These are phyloP conservation scores for Clarireedia hainanense DNA, from an alignment of 2,329 filamentous ascomycete species.

Conservation along the genomic window DNA sequence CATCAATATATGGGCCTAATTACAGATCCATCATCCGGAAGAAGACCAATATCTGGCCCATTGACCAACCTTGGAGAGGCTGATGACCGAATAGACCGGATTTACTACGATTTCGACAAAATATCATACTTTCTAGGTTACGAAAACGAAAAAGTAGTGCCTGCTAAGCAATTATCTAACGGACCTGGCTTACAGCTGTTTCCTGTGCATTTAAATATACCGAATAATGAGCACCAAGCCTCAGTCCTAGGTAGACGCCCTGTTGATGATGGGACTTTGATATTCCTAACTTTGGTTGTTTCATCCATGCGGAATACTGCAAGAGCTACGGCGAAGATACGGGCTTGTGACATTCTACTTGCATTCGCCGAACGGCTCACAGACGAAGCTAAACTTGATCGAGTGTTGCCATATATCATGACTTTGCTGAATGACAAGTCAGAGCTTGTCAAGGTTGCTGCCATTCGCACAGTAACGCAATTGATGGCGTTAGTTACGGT, in stretches of 20 bases:
- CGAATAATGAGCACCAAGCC: constrained; percentile 69
- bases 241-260: constrained; percentile 52
- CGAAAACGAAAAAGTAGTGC: constrained; percentile 36
- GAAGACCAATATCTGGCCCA: constrained; percentile 60
- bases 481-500: constrained; percentile 79
- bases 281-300: constrained; percentile 84
- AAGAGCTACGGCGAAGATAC: constrained; percentile 75
- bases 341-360: constrained; percentile 83
- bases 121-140: constrained; percentile 91
- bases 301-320: constrained; percentile 86
- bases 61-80: constrained; percentile 72
- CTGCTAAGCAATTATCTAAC: constrained; percentile 32
- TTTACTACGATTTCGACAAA: constrained; percentile 95
- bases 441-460: constrained; percentile 77
- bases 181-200: constrained; percentile 56
- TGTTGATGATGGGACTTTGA: constrained; percentile 80
- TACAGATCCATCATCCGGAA: constrained; percentile 80
- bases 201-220: constrained; percentile 77
- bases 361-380: constrained; percentile 87
- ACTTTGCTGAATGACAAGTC: constrained; percentile 72
- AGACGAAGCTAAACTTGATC: constrained; percentile 91
- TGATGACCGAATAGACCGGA: constrained; percentile 87
- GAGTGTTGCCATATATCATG: constrained; percentile 85
- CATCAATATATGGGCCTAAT: constrained; percentile 97
- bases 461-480: constrained; percentile 80